These are phyloP conservation scores for Phytophthora vignae DNA, from an alignment of 352 stramenopile species.

Conservation along the genomic window DNA sequence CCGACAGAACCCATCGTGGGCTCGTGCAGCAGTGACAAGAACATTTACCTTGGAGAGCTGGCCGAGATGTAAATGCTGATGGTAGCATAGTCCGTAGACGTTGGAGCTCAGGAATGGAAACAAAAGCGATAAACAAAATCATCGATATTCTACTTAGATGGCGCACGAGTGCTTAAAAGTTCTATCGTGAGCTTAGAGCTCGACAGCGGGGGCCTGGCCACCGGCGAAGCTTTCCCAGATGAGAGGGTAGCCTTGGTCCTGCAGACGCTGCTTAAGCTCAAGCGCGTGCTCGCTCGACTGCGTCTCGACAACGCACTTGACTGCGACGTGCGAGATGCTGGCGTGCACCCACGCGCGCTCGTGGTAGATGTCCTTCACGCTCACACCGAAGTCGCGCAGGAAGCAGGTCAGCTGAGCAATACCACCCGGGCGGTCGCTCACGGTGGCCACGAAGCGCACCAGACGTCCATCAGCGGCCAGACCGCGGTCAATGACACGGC, in stretches of 20 bases:
- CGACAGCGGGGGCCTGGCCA: constrained; percentile 31
- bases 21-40: constrained; percentile 89
- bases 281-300: constrained; percentile 94
- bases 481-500: constrained; percentile 96
- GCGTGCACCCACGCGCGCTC: constrained; percentile 96
- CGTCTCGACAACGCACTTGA: constrained; percentile 97
- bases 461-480: constrained; percentile 97
- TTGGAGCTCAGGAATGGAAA: constrained; percentile 2
- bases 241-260: constrained; percentile 89
- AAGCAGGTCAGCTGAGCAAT: constrained; percentile 94
- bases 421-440: constrained; percentile 95
- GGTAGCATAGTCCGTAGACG: not conserved
- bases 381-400: constrained; percentile 89
- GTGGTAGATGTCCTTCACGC: constrained; percentile 98
- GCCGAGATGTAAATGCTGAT: constrained; percentile 47
- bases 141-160: constrained; percentile 42
- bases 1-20: constrained; percentile 84
- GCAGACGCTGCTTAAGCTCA: constrained; percentile 86
- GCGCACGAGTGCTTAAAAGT: constrained; percentile 22
- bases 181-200: constrained; percentile 37
- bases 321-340: constrained; percentile 95
- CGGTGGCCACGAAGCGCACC: constrained; percentile 96
- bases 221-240: constrained; percentile 72
- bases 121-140: constrained; percentile 33
- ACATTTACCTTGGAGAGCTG: constrained; percentile 86